Conservation (phyloP, 2,329 filamentous ascomycete genomes). For the Fusarium lateritium region DNA sequence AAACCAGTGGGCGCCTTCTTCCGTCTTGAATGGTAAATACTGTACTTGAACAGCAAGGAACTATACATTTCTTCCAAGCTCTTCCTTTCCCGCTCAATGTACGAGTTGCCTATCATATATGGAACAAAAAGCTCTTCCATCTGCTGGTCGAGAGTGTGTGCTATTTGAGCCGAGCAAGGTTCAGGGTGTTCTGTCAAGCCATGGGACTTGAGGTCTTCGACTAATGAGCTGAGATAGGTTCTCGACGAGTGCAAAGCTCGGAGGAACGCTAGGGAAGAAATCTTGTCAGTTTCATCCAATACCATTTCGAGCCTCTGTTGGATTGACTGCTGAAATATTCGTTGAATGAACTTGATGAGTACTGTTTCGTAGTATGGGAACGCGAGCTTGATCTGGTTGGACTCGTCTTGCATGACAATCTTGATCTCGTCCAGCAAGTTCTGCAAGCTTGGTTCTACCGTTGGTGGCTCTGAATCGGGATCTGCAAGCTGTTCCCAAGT, state of each 20-base stretch:
- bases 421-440: conserved; percentile 94
- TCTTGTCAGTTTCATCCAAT: conserved; percentile 90
- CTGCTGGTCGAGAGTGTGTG: conserved; percentile 80
- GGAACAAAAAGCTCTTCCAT: conserved; percentile 84
- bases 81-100: conserved; percentile 78
- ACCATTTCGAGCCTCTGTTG: conserved; percentile 97
- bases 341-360: conserved; percentile 90
- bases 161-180: conserved; percentile 87
- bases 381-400: conserved; percentile 94
- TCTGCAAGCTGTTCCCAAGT: conserved; percentile 95
- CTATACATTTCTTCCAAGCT: conserved; percentile 87
- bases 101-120: conserved; percentile 77
- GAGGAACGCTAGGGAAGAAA: conserved; percentile 93
- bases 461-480: conserved; percentile 91
- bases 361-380: conserved; percentile 98
- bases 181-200: conserved; percentile 97
- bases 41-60: conserved; percentile 95
- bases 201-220: conserved; percentile 95
- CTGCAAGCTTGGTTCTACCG: conserved; percentile 92
- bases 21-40: conserved; percentile 89
- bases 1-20: conserved; percentile 93
- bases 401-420: conserved; percentile 96
- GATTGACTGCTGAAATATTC: conserved; percentile 97
- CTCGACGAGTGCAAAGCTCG: conserved; percentile 91
- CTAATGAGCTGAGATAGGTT: conserved; percentile 86